Conservation (phyloP, 2,329 filamentous ascomycete species). For the Colletotrichum liriopes region DNA sequence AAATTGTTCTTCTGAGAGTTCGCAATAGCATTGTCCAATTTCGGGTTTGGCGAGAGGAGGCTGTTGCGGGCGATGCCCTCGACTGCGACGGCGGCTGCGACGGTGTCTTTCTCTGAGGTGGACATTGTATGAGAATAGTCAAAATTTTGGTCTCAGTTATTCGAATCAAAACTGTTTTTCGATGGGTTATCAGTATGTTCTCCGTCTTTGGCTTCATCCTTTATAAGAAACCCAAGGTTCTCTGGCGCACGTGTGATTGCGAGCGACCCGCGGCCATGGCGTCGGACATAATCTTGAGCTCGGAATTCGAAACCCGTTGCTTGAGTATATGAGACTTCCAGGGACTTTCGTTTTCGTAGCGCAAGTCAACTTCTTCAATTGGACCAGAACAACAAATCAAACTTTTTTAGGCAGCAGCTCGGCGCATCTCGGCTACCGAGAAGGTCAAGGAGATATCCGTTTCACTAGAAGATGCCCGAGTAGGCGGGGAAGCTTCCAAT, state of each 20-base stretch:
- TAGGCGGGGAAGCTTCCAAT: neutral
- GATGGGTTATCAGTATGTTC: no score
- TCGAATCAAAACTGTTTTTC: no score
- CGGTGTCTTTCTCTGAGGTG: neutral
- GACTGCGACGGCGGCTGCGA: neutral
- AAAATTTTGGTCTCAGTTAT: no score
- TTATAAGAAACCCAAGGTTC: neutral
- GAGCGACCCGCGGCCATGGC: neutral
- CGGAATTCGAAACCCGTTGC: neutral
- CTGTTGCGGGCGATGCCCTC: slow-evolving; percentile 5
- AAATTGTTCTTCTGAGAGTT: slow-evolving; percentile 53
- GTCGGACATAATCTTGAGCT: neutral
- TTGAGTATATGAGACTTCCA: neutral
- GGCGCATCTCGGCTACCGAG: neutral
- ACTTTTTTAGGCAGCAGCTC: neutral
- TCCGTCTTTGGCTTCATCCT: no score
- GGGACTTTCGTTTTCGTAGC: neutral
- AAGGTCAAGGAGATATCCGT: neutral
- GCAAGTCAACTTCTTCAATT: neutral
- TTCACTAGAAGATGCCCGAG: neutral
- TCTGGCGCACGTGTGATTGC: neutral
- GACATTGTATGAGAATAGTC: neutral
- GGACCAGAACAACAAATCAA: neutral
- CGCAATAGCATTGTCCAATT: slow-evolving; percentile 50
- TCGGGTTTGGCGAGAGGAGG: slow-evolving; percentile 14